Evolutionary conservation across 2,329 filamentous ascomycete species (phyloP), one percentile per base, ranked within the genome.

Genomic region (Colletotrichum acutatum): DNA sequence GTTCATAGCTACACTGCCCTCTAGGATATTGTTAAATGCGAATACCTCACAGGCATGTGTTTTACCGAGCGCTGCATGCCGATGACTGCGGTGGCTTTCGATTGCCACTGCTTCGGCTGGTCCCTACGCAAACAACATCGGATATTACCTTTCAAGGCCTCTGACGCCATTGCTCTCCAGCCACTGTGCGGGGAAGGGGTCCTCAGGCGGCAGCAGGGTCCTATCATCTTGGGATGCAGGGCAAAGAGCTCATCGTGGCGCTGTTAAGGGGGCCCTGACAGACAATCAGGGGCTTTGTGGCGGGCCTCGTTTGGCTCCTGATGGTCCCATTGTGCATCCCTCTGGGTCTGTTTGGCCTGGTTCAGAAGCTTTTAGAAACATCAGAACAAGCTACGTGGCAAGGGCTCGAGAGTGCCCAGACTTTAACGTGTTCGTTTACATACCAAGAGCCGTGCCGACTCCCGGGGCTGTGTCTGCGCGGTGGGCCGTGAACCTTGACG

Each of bases 401-500:
- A 46, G 66, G 71, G 52, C 60, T 59, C 14, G 46, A 65, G 66
- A 64, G 60, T 64, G 70, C 71, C 71, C 66, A 71, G 66, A 60
- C 60, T 28, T 70, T 32, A 32, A 52, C 60, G 34, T 61, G 66
- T 72, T 62, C 61, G 70, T 70, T 65, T 72, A 30, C 56, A 49
- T 28, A 58, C 63, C 26, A 65, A 71, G 56, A 66, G 56, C 71
- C 56, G 60, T 73, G 71, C 66, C 71, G 71, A 61, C 19, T 66
- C 49, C 71, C 71, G 66, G 64, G 71, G 71, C 71, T 66, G 61
- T 73, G 71, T 49, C 49, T 71, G 61, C 60, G 66, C 28, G 56
- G 71, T 73, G 66, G 71, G 61, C 61, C 71, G 59, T 61, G 66
- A 71, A 73, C 71, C 71, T 67, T 73, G 71, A 71, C 66, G 66